phyloP scores from a whole-genome alignment of 2,329 filamentous ascomycete genomes.

The Aspergillus fijiensis region DNA sequence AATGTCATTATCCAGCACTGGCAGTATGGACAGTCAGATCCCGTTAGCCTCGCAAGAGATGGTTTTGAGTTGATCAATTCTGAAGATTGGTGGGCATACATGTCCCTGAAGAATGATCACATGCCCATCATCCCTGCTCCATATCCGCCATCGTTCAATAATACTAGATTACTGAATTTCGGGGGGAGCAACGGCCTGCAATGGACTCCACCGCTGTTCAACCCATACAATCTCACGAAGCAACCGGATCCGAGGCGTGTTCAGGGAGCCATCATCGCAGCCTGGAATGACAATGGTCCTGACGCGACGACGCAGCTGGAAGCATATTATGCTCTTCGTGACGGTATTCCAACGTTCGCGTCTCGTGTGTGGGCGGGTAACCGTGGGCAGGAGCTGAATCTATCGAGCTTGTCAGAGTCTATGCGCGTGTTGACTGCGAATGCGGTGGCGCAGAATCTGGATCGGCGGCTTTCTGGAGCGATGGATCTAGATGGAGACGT shows the following conservation, averaged over 20 bases:
- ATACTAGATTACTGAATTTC: conserved; percentile 51
- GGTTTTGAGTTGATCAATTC: conserved; percentile 56
- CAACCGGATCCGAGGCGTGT: conserved; percentile 48
- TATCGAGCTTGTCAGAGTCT: conserved; percentile 37
- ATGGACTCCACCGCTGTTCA: conserved; percentile 54
- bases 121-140: conserved; percentile 51
- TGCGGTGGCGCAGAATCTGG: conserved; percentile 53
- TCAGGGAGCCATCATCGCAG: conserved; percentile 50
- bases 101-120: conserved; percentile 56
- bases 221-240: conserved; percentile 49
- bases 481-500: not conserved
- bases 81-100: conserved; percentile 56
- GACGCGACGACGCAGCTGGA: conserved; percentile 55
- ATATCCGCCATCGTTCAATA: conserved; percentile 51
- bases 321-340: conserved; percentile 52
- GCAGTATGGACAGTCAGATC: conserved; percentile 56
- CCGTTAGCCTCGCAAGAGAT: conserved; percentile 46
- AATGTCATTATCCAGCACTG: conserved; percentile 57
- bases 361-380: conserved; percentile 57
- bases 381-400: conserved; percentile 44
- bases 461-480: conserved; percentile 23
- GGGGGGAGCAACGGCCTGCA: conserved; percentile 45
- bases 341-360: conserved; percentile 53
- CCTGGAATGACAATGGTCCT: conserved; percentile 58
- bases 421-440: conserved; percentile 44